Conservation (phyloP, 1,284 basidiomycete species). For the Agaricales sp. region DNA sequence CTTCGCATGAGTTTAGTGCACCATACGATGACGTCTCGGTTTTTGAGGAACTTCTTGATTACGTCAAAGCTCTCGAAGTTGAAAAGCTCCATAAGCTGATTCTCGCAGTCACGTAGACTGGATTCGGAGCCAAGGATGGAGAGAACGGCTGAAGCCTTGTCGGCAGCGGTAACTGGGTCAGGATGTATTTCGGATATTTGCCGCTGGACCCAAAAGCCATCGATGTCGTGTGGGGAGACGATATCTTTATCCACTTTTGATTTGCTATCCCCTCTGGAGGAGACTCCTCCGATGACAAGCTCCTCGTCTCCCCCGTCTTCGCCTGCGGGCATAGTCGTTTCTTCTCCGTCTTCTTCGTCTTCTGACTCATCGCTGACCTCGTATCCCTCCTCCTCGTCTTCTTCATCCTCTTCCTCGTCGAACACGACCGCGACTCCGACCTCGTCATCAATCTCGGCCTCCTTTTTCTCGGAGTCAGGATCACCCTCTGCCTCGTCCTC, state of each 20-base stretch:
- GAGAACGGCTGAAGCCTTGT: conserved; percentile 84
- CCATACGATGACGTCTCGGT: conserved; percentile 96
- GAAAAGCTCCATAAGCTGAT: conserved; percentile 94
- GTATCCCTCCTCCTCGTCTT: conserved; percentile 81
- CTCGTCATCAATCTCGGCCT: conserved; percentile 84
- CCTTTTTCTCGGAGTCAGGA: conserved; percentile 68
- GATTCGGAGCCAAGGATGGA: conserved; percentile 87
- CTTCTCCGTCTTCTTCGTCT: conserved; percentile 62
- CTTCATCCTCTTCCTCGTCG: conserved; percentile 90
- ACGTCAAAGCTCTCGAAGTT: conserved; percentile 92
- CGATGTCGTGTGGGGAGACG: conserved; percentile 85
- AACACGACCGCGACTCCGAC: conserved; percentile 94
- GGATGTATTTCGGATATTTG: conserved; percentile 86
- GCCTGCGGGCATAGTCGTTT: conserved; percentile 29
- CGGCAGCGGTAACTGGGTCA: conserved; percentile 89
- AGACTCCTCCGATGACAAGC: conserved; percentile 63
- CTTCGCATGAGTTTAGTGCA: conserved; percentile 93
- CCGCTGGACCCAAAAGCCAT: conserved; percentile 98
- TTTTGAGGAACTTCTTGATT: conserved; percentile 88
- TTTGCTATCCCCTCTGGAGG: conserved; percentile 31
- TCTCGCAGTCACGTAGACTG: conserved; percentile 90
- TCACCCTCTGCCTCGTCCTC: conserved; percentile 74
- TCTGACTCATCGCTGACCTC: conserved; percentile 74
- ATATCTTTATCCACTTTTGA: conserved; percentile 64
- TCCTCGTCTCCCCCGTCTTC: conserved; percentile 47